These are phyloP conservation scores for Lentinula raphanica DNA, from an alignment of 768 basidiomycete species.

Conservation along the genomic window DNA sequence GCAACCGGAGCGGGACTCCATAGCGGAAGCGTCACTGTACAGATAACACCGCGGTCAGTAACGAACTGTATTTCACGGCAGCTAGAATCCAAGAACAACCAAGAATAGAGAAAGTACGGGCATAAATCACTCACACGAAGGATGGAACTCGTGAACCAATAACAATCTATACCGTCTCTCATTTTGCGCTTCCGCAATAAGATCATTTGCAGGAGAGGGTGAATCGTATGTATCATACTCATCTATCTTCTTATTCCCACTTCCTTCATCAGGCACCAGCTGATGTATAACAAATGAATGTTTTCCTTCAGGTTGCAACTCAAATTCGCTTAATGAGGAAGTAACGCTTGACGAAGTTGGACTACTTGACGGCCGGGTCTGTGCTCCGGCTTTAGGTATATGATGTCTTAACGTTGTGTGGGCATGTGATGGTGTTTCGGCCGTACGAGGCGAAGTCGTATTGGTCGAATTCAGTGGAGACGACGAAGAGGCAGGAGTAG, in stretches of 20 bases:
- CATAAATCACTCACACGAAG: slow-evolving; percentile 44
- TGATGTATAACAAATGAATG: background rate
- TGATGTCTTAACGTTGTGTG: no score
- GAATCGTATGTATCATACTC: slow-evolving; percentile 33
- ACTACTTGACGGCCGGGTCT: slow-evolving; percentile 24
- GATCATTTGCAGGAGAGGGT: slow-evolving; percentile 32
- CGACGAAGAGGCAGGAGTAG: slow-evolving; percentile 11
- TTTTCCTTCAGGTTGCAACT: slow-evolving; percentile 4
- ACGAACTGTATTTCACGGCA: background rate
- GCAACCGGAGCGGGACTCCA: slow-evolving; percentile 63
- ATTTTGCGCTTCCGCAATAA: slow-evolving; percentile 39
- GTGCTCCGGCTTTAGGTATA: slow-evolving; percentile 32
- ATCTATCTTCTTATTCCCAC: slow-evolving; percentile 5
- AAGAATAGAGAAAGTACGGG: background rate
- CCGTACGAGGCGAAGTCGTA: background rate
- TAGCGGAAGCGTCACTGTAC: slow-evolving; percentile 56
- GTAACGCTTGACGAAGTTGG: slow-evolving; percentile 24
- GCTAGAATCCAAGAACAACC: background rate
- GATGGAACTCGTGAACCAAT: slow-evolving; percentile 64
- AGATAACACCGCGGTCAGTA: background rate
- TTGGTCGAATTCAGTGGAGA: background rate
- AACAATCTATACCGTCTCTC: slow-evolving; percentile 68
- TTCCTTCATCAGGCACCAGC: background rate
- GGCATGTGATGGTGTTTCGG: background rate
- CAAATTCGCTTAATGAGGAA: slow-evolving; percentile 20